Evolutionary conservation across 345 rosid species (phyloP), one percentile per base, ranked within the genome.

Genomic region (Acer negundo): DNA sequence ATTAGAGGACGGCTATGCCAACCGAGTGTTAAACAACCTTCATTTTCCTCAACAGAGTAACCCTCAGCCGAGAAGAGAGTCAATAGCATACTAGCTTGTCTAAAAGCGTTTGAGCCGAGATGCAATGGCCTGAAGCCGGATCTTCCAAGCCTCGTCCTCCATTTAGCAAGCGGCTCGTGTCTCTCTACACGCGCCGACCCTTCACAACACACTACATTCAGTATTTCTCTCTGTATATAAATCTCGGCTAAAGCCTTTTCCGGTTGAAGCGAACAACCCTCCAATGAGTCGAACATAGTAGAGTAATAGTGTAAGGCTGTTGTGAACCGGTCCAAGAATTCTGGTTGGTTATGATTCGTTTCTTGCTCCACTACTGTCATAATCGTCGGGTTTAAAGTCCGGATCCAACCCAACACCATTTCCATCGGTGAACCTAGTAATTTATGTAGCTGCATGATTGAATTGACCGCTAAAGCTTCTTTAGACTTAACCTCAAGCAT

Each of bases 1-100:
- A 95, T 87, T 22, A 95, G 87, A 12, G 97, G 97, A 10, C 95
- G 85, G 79, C 85, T 91, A 55, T 95, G 98, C 97, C 98, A 95
- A 17, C 97, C 95, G 6, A 95, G 87, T 56, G 90, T 91, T 76
- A 95, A 47, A 70, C 95, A 87, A 0, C 98, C 97, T 9, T 91
- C 89, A 1, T 78, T 87, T 79, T 95, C 97, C 84, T 95, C 95
- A 2, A 95, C 95, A 44, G 87, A 70, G 65, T 91, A 93, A 0
- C 97, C 98, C 70, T 93, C 91, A 0, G 90, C 86, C 2, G 95
- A 87, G 79, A 89, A 93, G 15, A 93, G 72, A 1, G 94, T 85
- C 67, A 93, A 78, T 3, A 95, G 80, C 97, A 91, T 90, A 31
- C 93, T 91, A 22, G 97, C 98, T 75, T 95, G 98, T 77, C 93